Percentiles rank a stretch among this genome's conserved stretches.
Conservation (phyloP, 75 land plant species). For the Pseudotsuga menziesii region DNA sequence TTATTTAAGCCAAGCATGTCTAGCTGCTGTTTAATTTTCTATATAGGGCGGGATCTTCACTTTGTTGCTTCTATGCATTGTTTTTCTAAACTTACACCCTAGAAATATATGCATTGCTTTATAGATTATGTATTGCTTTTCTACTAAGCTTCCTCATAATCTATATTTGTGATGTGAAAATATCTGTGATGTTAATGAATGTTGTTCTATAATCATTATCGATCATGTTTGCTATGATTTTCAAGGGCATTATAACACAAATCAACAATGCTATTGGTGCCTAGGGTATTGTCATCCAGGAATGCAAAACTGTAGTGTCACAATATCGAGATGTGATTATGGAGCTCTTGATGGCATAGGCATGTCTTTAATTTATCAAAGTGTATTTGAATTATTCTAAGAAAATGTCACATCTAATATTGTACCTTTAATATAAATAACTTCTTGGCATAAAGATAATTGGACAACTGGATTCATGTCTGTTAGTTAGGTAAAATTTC, state of each 20-base stretch:
- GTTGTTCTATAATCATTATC: background rate
- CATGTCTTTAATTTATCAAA: background rate
- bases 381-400: background rate
- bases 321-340: constrained; percentile 51
- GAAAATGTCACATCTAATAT: background rate
- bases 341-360: constrained; percentile 45
- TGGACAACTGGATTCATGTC: background rate
- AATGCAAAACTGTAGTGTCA: constrained; percentile 45
- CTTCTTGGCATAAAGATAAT: background rate
- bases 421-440: background rate
- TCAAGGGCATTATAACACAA: constrained; percentile 36
- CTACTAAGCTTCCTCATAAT: too few relatives aligned
- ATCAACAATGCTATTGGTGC: constrained; percentile 57
- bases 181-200: background rate
- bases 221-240: background rate
- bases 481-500: background rate
- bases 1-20: too few relatives aligned
- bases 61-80: too few relatives aligned
- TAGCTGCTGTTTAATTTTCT: too few relatives aligned
- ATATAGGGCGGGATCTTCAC: too few relatives aligned
- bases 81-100: too few relatives aligned
- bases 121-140: too few relatives aligned
- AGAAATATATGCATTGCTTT: too few relatives aligned
- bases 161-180: background rate
- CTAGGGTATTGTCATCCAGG: constrained; percentile 40